Evolutionary conservation across 1,139 yeast species (phyloP), one percentile per base, ranked within the genome.

Genomic region (Sugiyamaella castrensis): DNA sequence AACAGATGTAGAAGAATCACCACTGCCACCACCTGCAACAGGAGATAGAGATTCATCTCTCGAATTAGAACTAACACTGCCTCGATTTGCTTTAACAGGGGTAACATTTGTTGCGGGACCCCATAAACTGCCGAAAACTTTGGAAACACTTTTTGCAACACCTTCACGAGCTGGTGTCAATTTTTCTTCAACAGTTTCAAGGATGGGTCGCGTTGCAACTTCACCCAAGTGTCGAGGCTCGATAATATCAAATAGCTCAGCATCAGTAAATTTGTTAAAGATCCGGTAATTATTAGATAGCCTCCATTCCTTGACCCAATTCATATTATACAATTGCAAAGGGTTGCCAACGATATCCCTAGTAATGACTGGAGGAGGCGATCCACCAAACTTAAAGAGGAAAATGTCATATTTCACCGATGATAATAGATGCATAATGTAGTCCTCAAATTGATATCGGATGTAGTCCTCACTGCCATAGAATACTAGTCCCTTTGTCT

Each of bases 401-500:
- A 84, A 87, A 52, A 76, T 81, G 56, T 79, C 77, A 61, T 82
- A 86, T 65, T 94, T 84, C 38, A 79, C 81, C 19, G 87, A 76
- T 0, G 95, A 74, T 38, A 92, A 67, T 56, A 92, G 68, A 12
- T 95, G 87, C 55, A 85, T 76, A 33, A 91, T 68, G 63, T 92
- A 92, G 60, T 89, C 97, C 63, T 92, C 98, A 68, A 91, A 91
- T 59, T 83, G 88, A 67, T 82, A 78, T 48, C 98, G 73, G 33
- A 92, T 84, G 60, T 84, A 87, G 66, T 92, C 98, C 60, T 92
- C 97, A 59, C 89, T 87, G 1, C 98, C 98, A 40, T 71, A 68
- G 61, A 75, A 84, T 1, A 67, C 68, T 15, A 70, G 70, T 46
- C 75, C 77, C 53, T 71, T 71, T 1, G 82, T 76, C 26, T 74